phyloP scores from a whole-genome alignment of 139 green algal genomes.

The Chlorella sp. region DNA sequence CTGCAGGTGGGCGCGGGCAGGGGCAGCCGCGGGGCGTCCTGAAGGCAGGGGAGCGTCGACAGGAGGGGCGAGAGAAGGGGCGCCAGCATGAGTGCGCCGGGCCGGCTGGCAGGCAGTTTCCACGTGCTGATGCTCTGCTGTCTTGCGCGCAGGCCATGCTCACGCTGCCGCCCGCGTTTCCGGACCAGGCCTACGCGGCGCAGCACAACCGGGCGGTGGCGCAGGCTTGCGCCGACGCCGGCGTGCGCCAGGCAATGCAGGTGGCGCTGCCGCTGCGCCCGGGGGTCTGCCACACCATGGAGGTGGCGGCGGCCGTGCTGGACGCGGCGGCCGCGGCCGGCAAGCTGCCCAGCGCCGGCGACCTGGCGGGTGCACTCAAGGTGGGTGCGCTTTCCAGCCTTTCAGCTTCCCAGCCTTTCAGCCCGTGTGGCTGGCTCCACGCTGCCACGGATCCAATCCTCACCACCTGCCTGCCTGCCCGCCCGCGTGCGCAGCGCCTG shows the following conservation, averaged over 20 bases:
- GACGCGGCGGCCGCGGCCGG: too few relatives aligned
- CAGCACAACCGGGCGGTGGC: conserved; percentile 39
- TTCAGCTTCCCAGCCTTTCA: not conserved
- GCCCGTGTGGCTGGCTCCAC: not conserved
- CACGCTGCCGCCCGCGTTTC: conserved; percentile 35
- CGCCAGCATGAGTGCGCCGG: not conserved
- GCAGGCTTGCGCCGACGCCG: not conserved
- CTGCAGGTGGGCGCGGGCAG: conserved; percentile 7
- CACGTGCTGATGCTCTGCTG: not conserved
- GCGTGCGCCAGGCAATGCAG: conserved; percentile 28
- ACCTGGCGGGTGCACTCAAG: too few relatives aligned
- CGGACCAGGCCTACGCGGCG: not conserved
- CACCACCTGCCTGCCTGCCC: not conserved
- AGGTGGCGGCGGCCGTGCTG: too few relatives aligned
- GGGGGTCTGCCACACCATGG: too few relatives aligned
- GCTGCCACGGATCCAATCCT: not conserved
- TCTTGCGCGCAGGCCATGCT: conserved; percentile 57
- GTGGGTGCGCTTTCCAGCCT: not conserved
- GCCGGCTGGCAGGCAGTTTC: not conserved
- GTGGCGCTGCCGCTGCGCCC: conserved; percentile 3
- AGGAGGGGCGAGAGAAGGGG: too few relatives aligned
- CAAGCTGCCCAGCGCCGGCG: too few relatives aligned
- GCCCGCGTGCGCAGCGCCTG: too few relatives aligned
- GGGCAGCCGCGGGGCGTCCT: not conserved
- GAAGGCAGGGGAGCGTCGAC: conserved; percentile 12